Percentiles rank a stretch among this genome's conserved stretches.
phyloP scores from a whole-genome alignment of 208 protist genomes.

The Naegleria lovaniensis region DNA sequence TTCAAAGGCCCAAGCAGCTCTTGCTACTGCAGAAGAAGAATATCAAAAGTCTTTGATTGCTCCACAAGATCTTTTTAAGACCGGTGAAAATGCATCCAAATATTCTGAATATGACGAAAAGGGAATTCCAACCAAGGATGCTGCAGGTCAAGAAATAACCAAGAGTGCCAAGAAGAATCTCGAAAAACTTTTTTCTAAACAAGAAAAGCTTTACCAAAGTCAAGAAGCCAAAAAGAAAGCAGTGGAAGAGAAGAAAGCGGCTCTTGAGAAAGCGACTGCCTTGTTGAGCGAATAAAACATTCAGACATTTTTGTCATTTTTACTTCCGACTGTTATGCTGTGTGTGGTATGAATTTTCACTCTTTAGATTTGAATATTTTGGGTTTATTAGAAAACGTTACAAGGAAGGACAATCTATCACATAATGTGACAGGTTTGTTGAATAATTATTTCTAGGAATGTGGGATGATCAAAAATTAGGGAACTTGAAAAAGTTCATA shows the following conservation, averaged over 20 bases:
- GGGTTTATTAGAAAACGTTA: neutral
- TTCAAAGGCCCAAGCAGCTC: neutral
- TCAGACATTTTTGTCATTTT: neutral
- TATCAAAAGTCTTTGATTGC: neutral
- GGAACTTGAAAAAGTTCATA: neutral
- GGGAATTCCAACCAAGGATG: neutral
- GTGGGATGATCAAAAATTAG: neutral
- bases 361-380: neutral
- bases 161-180: constrained; percentile 4
- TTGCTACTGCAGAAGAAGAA: neutral
- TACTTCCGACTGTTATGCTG: neutral
- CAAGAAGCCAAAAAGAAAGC: neutral
- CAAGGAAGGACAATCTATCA: neutral
- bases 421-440: neutral
- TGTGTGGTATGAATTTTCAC: neutral
- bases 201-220: neutral
- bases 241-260: neutral
- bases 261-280: no score
- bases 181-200: neutral
- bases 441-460: neutral
- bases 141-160: neutral
- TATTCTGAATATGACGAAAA: neutral
- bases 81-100: neutral
- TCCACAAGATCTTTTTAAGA: neutral
- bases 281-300: neutral